Evolutionary conservation across 345 rosid species (phyloP), one percentile per base, ranked within the genome.

Genomic region (Erodium maritimum): DNA sequence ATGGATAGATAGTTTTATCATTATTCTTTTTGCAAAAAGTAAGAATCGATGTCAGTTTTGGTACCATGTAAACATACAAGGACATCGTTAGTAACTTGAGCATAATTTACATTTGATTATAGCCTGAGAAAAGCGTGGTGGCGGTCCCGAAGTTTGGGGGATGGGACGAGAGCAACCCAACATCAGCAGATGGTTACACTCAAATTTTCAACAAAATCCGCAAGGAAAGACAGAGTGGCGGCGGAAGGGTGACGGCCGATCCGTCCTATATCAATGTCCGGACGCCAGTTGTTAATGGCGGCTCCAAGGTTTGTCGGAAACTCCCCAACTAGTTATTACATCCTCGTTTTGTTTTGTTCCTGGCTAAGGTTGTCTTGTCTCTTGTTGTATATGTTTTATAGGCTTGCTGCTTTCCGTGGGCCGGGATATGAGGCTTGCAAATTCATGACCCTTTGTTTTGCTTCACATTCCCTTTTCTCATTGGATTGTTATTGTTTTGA

Each of bases 131-230:
- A 65, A 82, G 85, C 5, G 77, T 87, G 33, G 77, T 87, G 33
- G 90, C 85, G 65, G 90, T 91, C 52, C 96, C 97, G 0, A 88
- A 76, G 67, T 91, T 91, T 22, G 97, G 97, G 0, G 96, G 79
- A 0, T 91, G 96, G 97, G 89, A 91, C 51, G 88, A 79, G 67
- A 87, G 65, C 19, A 81, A 91, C 60, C 85, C 86, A 1, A 63
- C 96, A 17, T 73, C 85, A 29, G 95, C 86, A 19, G 95, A 82
- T 67, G 87, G 95, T 24, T 91, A 79, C 62, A 88, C 96, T 23
- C 83, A 81, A 75, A 81, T 88, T 52, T 91, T 91, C 69, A 82
- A 86, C 69, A 71, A 77, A 71, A 95, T 86, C 20, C 75, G 90
- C 23, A 85, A 84, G 73, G 95, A 88, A 73, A 88, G 75, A 64